phyloP scores from a whole-genome alignment of 1,284 basidiomycete species.

The Phellinidium pouzarii region DNA sequence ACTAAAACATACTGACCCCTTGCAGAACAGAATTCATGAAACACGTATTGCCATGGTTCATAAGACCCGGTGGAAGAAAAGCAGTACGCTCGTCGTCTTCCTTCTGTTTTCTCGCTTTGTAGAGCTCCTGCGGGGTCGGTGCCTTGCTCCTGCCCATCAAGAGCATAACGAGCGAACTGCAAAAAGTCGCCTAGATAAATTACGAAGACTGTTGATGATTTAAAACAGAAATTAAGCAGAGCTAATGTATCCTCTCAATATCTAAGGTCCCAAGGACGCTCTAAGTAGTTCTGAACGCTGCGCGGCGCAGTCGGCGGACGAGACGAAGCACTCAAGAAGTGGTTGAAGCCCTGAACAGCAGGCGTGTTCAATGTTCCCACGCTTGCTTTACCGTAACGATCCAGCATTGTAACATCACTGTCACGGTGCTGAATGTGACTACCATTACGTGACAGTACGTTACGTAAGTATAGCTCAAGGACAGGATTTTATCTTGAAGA shows the following conservation, averaged over 20 bases:
- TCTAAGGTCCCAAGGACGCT: background rate
- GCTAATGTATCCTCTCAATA: background rate
- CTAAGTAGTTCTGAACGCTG: background rate
- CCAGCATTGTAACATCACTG: no score
- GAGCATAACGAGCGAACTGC: conserved; percentile 7
- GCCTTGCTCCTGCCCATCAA: conserved; percentile 49
- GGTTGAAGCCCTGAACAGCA: background rate
- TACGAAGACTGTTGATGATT: background rate
- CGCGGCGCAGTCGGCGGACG: background rate
- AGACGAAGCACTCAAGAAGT: background rate
- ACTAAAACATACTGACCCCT: conserved; percentile 32
- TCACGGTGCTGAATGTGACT: no score
- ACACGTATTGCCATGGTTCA: conserved; percentile 88
- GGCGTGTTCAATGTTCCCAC: background rate
- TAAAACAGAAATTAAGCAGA: background rate
- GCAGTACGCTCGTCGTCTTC: conserved; percentile 56
- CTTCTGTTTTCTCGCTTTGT: conserved; percentile 46
- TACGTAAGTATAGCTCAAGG: no score
- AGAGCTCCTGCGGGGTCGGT: conserved; percentile 56
- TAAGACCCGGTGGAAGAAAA: conserved; percentile 63
- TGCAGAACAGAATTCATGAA: conserved; percentile 90
- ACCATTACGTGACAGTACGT: no score
- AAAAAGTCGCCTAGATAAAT: background rate
- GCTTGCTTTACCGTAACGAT: background rate
- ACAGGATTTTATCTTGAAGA: no score